A percentile compares a stretch with the other conserved stretches of the same genome.
phyloP scores from a whole-genome alignment of 345 rosid genomes.

The Eucalyptus curtisii region DNA sequence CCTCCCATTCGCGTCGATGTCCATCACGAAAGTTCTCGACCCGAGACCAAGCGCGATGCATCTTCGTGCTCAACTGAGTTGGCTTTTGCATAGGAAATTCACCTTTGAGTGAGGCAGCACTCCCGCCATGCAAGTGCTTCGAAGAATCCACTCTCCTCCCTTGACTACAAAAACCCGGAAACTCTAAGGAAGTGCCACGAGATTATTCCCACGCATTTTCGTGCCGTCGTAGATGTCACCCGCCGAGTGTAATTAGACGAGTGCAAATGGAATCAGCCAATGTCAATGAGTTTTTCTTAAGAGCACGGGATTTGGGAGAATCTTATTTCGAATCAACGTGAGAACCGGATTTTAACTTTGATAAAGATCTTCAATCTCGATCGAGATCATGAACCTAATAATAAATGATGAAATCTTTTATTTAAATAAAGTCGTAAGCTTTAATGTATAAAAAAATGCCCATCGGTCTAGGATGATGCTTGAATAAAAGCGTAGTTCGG shows the following conservation, averaged over 20 bases:
- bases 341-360: fast-evolving
- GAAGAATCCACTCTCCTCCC: not conserved
- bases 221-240: not conserved
- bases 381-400: not conserved
- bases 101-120: not conserved
- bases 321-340: not conserved
- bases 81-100: not conserved
- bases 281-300: not conserved
- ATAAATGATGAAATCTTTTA: not conserved
- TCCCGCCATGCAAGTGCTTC: not conserved
- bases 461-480: not conserved
- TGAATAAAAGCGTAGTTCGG: fast-evolving
- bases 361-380: not conserved
- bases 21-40: not conserved
- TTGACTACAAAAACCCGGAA: not conserved
- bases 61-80: not conserved
- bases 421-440: not conserved
- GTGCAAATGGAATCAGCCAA: not conserved
- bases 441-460: not conserved
- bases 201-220: not conserved
- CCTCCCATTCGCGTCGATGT: not conserved
- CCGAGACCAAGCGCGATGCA: not conserved
- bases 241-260: not conserved
- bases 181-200: not conserved
- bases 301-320: fast-evolving